phyloP scores from a whole-genome alignment of 345 rosid species.

The Viola odorata region DNA sequence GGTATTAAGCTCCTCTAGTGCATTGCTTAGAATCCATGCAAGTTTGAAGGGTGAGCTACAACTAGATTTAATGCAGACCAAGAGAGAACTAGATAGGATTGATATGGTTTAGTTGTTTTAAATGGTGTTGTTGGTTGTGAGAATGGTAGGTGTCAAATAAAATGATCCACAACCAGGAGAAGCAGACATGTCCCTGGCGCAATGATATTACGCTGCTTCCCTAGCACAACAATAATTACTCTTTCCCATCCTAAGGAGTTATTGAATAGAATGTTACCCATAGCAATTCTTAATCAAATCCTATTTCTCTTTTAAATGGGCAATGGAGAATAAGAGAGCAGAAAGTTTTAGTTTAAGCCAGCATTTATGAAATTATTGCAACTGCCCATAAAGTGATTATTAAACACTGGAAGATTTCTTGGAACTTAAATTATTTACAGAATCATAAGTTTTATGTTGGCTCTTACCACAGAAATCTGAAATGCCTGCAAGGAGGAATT shows the following conservation, averaged over 20 bases:
- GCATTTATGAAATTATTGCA: not conserved
- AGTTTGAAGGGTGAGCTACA: not conserved
- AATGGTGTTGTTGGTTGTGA: no score
- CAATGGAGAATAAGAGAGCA: not conserved
- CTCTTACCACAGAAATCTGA: constrained; percentile 25
- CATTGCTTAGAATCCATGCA: not conserved
- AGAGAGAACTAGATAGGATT: not conserved
- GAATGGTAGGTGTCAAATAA: no score
- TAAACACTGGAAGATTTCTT: not conserved
- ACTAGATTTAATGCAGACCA: not conserved
- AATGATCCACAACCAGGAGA: not conserved
- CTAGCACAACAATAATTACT: not conserved
- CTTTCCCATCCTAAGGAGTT: no score
- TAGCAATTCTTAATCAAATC: not conserved
- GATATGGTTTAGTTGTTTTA: not conserved
- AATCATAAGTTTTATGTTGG: not conserved
- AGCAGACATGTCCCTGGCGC: not conserved
- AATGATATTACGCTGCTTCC: not conserved
- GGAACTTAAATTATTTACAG: no score
- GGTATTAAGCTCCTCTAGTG: not conserved
- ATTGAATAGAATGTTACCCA: not conserved
- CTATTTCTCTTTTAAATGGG: not conserved
- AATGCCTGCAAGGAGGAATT: constrained; percentile 15
- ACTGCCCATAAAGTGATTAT: not conserved
- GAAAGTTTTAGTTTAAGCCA: not conserved